Evolutionary conservation across 2,329 filamentous ascomycete genomes (phyloP), one percentile per base, ranked within the genome.

Genomic region (Byssochlamys sp.): DNA sequence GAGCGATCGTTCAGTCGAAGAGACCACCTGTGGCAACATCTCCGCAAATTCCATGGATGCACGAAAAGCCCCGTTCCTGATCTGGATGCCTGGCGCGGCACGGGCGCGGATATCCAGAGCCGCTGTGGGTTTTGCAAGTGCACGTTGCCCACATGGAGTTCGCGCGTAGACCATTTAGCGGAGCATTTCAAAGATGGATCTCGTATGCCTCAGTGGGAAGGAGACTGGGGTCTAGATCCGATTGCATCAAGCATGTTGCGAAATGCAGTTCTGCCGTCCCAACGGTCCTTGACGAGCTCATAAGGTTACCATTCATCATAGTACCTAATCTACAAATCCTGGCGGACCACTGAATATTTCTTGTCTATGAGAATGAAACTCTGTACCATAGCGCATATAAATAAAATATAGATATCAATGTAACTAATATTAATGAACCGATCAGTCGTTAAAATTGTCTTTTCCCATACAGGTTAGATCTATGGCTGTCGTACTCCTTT

Each of bases 1-100:
- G 79, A 51, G 51, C 76, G 82, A 7, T 83, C 81, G 0, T 84
- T 84, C 65, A 80, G 78, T 59, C 74, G 81, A 9, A 83, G 83
- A 65, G 81, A 84, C 60, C 80, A 84, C 62, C 68, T 84, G 1
- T 75, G 80, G 60, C 81, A 84, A 61, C 81, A 84, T 66, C 65
- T 83, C 25, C 76, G 80, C 66, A 83, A 64, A 75, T 83, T 76
- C 75, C 83, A 71, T 58, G 72, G 72, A 31, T 81, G 79, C 61
- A 79, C 77, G 27, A 77, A 80, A 67, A 69, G 65, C 1, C 74
- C 76, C 9, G 71, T 74, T 39, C 72, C 80, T 61, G 77, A 77
- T 54, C 76, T 84, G 73, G 78, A 83, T 6, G 69, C 68, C 3
- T 45, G 39, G 39, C n/a, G 39, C 14, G 39, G 39, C n/a, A 45